Base-by-base conservation (phyloP, 2,329 filamentous ascomycete species). In the Dactylonectria estremocensis region DNA sequence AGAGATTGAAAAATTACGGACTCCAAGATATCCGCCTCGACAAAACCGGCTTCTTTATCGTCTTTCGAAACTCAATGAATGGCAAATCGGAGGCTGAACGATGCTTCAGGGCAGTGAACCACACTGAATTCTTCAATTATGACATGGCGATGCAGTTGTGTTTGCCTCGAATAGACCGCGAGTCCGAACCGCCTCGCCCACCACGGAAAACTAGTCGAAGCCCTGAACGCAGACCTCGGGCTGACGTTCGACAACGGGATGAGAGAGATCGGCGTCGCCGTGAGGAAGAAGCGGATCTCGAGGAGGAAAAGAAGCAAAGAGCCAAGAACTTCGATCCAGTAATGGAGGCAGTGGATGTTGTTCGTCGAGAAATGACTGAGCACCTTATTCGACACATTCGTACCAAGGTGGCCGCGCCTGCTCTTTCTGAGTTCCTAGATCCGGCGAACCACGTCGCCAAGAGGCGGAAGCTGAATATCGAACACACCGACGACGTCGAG, bases 311-410 rank as follows among this genome's bases (percentile, higher is more conserved):
- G 83, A 91, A 90, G 77, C 92, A 95, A 74, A 87, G 95, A 59
- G 95, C 95, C 18, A 92, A 92, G 76, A 92, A 97, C 78, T 89
- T 98, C 71, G 95, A 99, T 80, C 95, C 96, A n/a, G 93, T 95
- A 5, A 83, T 86, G 55, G 95, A 97, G 77, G 95, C 96, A 37
- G 86, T 95, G 45, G 91, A 95, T 68, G 88, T 93, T 50, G 88
- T 98, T 60, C 89, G 92, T 58, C 89, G 90, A 60, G 95, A 98
- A 79, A 85, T 99, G 77, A 91, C 90, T 66, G 93, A 97, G 77
- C 96, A 97, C 79, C 84, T 99, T 40, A 90, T 98, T 69, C 90
- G 93, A 71, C 95, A 98, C 78, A 93, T 98, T 76, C 95, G 95
- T 74, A 93, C 92, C 50, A 93, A 95, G 74, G 91, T 98, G 54